Conservation (phyloP, 805 yeast genomes). For the Starmera dryadoides region DNA sequence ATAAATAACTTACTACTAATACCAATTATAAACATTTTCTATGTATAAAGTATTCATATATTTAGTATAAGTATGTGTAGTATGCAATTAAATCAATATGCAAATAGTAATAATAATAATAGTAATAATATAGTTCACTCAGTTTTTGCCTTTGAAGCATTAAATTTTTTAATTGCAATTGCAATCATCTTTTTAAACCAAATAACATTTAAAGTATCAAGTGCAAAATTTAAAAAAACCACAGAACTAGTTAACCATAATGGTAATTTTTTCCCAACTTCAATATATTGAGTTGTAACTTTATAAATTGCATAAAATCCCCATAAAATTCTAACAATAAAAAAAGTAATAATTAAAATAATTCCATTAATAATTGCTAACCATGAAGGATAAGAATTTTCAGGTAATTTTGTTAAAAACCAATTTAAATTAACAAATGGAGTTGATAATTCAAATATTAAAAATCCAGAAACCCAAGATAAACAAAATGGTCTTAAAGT, state of each 20-base stretch:
- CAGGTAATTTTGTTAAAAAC: slow-evolving; percentile 77
- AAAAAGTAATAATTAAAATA: slow-evolving; percentile 60
- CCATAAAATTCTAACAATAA: slow-evolving; percentile 75
- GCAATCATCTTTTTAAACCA: slow-evolving; percentile 89
- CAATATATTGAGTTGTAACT: slow-evolving; percentile 41
- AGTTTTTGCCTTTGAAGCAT: too few relatives aligned
- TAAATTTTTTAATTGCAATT: slow-evolving; percentile 54
- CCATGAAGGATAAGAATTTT: slow-evolving; percentile 49
- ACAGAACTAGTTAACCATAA: slow-evolving; percentile 39
- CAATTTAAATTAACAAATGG: slow-evolving; percentile 94
- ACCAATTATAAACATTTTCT: too few relatives aligned
- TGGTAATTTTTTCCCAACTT: slow-evolving; percentile 38
- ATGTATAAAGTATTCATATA: too few relatives aligned
- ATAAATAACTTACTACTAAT: too few relatives aligned
- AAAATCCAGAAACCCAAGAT: slow-evolving; percentile 76
- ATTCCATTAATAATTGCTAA: slow-evolving; percentile 65
- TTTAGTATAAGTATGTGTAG: too few relatives aligned
- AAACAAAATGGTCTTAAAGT: slow-evolving; percentile 69
- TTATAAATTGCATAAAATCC: slow-evolving; percentile 67
- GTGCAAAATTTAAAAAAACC: slow-evolving; percentile 49
- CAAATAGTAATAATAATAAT: too few relatives aligned
- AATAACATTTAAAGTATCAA: slow-evolving; percentile 62
- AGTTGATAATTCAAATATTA: slow-evolving; percentile 81
- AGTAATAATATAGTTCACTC: too few relatives aligned
- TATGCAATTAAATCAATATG: too few relatives aligned